Evolutionary conservation across 2,329 filamentous ascomycete genomes (phyloP).

Genomic region (Cladosporium sphaerospermum): DNA sequence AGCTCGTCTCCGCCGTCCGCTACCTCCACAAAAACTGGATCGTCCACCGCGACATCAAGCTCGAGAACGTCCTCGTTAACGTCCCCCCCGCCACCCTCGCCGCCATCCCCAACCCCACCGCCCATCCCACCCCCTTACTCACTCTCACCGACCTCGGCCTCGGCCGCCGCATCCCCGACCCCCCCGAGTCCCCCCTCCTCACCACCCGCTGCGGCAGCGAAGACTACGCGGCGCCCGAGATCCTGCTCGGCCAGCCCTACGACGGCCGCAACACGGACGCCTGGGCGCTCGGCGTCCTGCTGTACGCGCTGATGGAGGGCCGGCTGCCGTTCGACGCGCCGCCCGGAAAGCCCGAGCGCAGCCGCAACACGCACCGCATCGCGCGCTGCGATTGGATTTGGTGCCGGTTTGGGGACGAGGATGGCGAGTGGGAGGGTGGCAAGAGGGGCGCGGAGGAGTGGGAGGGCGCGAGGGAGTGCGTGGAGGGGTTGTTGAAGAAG

Average conservation of each 20-base stretch:
- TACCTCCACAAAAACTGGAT: conserved; percentile 83
- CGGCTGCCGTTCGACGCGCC: conserved; percentile 86
- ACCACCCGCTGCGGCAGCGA: conserved; percentile 91
- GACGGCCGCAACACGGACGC: conserved; percentile 88
- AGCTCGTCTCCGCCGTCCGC: conserved; percentile 75
- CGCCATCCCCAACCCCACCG: conserved; percentile 60
- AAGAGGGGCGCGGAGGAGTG: conserved; percentile 59
- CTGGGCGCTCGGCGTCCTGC: conserved; percentile 88
- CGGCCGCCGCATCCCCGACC: conserved; percentile 69
- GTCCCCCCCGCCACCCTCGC: conserved; percentile 60
- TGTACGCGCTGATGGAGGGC: conserved; percentile 92
- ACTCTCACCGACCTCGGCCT: conserved; percentile 90
- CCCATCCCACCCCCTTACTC: conserved; percentile 73
- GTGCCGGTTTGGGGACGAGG: conserved; percentile 75
- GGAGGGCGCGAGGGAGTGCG: conserved; percentile 69
- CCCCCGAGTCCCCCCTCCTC: conserved; percentile 74
- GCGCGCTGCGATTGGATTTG: conserved; percentile 93
- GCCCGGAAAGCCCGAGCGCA: conserved; percentile 67
- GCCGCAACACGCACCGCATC: conserved; percentile 80
- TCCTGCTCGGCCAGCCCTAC: conserved; percentile 91
- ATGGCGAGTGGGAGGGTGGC: conserved; percentile 76
- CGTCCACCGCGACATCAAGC: conserved; percentile 94
- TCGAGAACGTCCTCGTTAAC: conserved; percentile 95
- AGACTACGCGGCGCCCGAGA: conserved; percentile 94
- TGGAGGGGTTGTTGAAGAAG: conserved; percentile 78